Evolutionary conservation across 2,329 filamentous ascomycete genomes (phyloP).

Genomic region (Mycocentrospora acerina): DNA sequence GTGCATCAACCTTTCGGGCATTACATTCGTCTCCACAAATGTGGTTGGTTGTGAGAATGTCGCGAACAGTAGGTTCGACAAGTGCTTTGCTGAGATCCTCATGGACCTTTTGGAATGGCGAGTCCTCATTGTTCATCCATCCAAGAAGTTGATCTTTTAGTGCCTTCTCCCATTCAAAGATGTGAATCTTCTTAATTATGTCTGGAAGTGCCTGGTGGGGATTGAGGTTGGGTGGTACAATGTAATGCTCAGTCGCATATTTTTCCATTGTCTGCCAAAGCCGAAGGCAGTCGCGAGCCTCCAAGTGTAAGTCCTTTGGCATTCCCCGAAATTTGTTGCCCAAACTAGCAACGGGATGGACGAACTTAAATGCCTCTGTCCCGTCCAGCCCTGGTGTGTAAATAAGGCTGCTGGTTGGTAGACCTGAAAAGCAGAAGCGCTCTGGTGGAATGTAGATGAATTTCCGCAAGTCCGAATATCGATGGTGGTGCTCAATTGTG

Average conservation of each 20-base stretch:
- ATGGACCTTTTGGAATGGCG: conserved; percentile 56
- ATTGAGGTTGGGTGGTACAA: conserved; percentile 53
- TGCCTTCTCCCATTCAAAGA: conserved; percentile 63
- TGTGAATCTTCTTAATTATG: conserved; percentile 64
- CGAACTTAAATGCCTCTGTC: conserved; percentile 55
- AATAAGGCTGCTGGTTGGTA: conserved; percentile 32
- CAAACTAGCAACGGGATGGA: conserved; percentile 68
- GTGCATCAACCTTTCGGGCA: conserved; percentile 23
- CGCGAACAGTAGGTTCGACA: conserved; percentile 7
- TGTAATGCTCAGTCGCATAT: conserved; percentile 53
- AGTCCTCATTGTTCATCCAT: conserved; percentile 61
- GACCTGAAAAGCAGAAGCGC: conserved; percentile 54
- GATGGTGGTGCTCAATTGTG: conserved; percentile 67
- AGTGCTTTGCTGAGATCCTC: conserved; percentile 43
- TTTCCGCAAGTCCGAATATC: conserved; percentile 77
- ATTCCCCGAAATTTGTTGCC: conserved; percentile 63
- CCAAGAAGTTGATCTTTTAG: conserved; percentile 60
- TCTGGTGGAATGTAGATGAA: conserved; percentile 62
- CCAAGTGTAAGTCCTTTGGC: conserved; percentile 67
- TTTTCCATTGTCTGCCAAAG: conserved; percentile 67
- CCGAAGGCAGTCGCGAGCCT: conserved; percentile 68
- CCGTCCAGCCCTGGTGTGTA: conserved; percentile 54
- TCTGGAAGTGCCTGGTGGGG: conserved; percentile 53
- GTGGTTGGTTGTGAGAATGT: conserved; percentile 6
- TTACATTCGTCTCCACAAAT: conserved; percentile 14